Conservation (phyloP, 179 eudicot genomes). For the Monotropa hypopitys region DNA sequence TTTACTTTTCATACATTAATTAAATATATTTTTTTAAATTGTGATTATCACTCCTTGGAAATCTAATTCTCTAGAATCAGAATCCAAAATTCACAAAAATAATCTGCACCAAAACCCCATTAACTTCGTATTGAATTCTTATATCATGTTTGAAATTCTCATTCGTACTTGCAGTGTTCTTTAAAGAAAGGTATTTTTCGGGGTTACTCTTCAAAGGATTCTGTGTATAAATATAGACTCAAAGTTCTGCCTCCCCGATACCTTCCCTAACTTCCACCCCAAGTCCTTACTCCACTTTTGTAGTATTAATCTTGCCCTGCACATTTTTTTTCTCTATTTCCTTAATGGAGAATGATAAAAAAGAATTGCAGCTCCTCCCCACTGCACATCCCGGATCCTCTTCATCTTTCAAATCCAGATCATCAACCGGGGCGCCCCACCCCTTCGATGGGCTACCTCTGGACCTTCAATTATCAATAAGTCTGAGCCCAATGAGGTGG, state of each 20-base stretch:
- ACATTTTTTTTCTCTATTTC: not conserved
- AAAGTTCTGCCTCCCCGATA: conserved; percentile 7
- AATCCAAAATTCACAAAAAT: too few relatives aligned
- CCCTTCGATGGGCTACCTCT: conserved; percentile 23
- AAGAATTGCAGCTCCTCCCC: conserved; percentile 73
- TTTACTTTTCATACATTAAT: too few relatives aligned
- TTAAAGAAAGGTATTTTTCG: not conserved
- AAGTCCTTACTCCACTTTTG: too few relatives aligned
- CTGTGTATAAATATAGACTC: not conserved
- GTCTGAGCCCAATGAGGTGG: conserved; percentile 13
- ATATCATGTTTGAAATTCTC: too few relatives aligned
- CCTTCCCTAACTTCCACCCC: not conserved
- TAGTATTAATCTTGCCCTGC: too few relatives aligned
- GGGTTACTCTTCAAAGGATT: not conserved
- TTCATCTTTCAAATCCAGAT: conserved; percentile 8
- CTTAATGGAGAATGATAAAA: conserved; percentile 57
- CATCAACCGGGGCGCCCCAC: conserved; percentile 1
- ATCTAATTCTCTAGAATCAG: too few relatives aligned
- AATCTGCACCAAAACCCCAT: too few relatives aligned
- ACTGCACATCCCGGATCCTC: conserved; percentile 20
- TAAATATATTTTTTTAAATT: too few relatives aligned
- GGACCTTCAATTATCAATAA: conserved; percentile 69
- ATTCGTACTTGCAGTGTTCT: not conserved
- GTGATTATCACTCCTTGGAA: too few relatives aligned
- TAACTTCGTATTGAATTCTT: too few relatives aligned